Percentiles rank a stretch among this genome's conserved stretches.
These are phyloP conservation scores for Endothia cerciana DNA, from an alignment of 2,329 filamentous ascomycete genomes.

Conservation along the genomic window DNA sequence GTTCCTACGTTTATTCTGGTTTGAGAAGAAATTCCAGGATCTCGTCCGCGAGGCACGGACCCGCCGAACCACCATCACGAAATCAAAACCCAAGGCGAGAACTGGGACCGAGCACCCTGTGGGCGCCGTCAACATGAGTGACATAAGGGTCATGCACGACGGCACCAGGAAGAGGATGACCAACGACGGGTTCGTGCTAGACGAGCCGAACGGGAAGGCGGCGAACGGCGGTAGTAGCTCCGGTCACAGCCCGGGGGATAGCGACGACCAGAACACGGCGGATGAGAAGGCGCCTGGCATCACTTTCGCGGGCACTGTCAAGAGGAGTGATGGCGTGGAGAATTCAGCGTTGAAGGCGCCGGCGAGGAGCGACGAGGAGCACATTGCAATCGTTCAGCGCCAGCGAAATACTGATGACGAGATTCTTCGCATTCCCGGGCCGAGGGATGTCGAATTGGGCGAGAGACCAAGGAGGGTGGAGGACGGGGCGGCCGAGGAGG, in stretches of 20 bases:
- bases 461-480: slow-evolving; percentile 65
- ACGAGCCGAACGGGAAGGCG: slow-evolving; percentile 41
- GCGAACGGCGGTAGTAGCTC: slow-evolving; percentile 30
- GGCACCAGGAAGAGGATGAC: slow-evolving; percentile 59
- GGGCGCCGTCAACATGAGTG: slow-evolving; percentile 65
- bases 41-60: slow-evolving; percentile 74
- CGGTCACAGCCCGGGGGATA: slow-evolving; percentile 18
- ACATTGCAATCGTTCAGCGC: slow-evolving; percentile 85
- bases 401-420: slow-evolving; percentile 75
- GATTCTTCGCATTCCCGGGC: slow-evolving; percentile 86
- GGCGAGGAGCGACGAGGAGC: slow-evolving; percentile 69
- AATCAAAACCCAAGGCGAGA: slow-evolving; percentile 59
- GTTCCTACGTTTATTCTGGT: slow-evolving; percentile 94
- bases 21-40: slow-evolving; percentile 91
- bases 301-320: slow-evolving; percentile 70
- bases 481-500: slow-evolving; percentile 39
- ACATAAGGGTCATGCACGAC: slow-evolving; percentile 68
- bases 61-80: slow-evolving; percentile 65
- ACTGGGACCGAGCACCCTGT: slow-evolving; percentile 56
- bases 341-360: slow-evolving; percentile 51
- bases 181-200: slow-evolving; percentile 62
- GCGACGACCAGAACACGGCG: slow-evolving; percentile 24
- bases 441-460: slow-evolving; percentile 85
- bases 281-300: slow-evolving; percentile 52
- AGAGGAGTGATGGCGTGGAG: slow-evolving; percentile 59